Evolutionary conservation across 2,329 filamentous ascomycete species (phyloP).

Genomic region (Colletotrichum tofieldiae): DNA sequence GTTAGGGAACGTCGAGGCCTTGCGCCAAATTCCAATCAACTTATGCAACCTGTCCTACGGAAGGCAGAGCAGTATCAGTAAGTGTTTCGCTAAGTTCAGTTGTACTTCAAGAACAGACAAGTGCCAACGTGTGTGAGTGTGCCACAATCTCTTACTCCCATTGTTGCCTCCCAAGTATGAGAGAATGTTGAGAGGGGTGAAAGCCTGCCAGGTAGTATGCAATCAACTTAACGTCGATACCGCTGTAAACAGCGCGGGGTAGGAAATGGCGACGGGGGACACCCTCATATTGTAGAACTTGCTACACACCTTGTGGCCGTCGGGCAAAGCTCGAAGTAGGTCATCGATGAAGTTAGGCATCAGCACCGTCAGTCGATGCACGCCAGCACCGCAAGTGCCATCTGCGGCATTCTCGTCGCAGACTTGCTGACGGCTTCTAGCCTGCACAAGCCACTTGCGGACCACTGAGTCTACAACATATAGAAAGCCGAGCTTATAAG

Average conservation of each 20-base stretch:
- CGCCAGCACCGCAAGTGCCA: conserved; percentile 94
- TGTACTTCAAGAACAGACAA: background rate
- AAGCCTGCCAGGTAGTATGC: conserved; percentile 4
- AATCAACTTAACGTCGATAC: background rate
- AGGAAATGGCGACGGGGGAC: background rate
- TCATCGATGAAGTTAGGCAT: conserved; percentile 96
- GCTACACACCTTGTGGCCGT: conserved; percentile 95
- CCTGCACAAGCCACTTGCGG: conserved; percentile 97
- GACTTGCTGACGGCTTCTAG: conserved; percentile 87
- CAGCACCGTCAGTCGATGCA: conserved; percentile 96
- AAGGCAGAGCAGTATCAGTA: conserved; percentile 59
- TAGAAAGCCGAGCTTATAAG: conserved; percentile 98
- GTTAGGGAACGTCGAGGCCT: conserved; percentile 89
- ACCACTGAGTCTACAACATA: conserved; percentile 99
- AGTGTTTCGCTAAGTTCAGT: conserved; percentile 33
- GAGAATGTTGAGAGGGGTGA: conserved; percentile 7
- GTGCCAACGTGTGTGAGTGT: background rate
- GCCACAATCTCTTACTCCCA: conserved; percentile 5
- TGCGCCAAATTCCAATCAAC: conserved; percentile 98
- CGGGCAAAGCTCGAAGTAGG: conserved; percentile 88
- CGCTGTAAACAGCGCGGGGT: conserved; percentile 1
- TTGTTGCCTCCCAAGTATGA: conserved; percentile 4
- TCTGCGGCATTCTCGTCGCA: conserved; percentile 86
- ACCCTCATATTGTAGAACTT: conserved; percentile 14
- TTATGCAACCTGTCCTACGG: conserved; percentile 96